A percentile compares a stretch with the other conserved stretches of the same genome.
These are phyloP conservation scores for Quercus agrifolia DNA, from an alignment of 306 rosid species.

Conservation along the genomic window DNA sequence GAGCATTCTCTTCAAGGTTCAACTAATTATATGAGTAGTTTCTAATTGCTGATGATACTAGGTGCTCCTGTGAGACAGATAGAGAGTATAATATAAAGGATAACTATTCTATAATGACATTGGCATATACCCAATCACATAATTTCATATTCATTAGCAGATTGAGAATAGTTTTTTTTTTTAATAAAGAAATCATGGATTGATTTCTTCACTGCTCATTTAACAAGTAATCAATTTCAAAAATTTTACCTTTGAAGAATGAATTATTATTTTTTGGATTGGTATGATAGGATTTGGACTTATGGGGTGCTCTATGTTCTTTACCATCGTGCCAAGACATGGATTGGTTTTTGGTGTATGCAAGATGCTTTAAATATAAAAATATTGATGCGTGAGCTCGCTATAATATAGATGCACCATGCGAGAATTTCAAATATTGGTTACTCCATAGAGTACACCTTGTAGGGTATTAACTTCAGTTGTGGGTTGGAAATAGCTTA, in stretches of 20 bases:
- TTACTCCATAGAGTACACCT: background rate
- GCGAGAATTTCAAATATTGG: background rate
- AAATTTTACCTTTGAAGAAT: background rate
- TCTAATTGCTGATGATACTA: background rate
- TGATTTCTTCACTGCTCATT: background rate
- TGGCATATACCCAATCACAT: no score
- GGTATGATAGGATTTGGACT: no score
- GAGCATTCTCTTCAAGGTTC: background rate
- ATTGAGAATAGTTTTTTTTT: no score
- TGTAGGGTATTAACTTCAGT: no score
- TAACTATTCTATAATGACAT: no score
- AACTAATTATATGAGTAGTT: background rate
- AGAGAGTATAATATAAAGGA: no score
- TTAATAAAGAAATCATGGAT: background rate
- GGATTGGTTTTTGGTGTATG: background rate
- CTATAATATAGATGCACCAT: background rate
- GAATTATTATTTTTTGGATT: no score
- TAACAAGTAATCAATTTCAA: background rate
- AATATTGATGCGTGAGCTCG: background rate
- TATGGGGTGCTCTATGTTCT: no score
- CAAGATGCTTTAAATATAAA: background rate
- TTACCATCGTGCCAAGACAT: no score
- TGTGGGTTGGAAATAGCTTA: no score
- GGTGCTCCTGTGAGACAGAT: no score
- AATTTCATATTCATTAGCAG: no score